A percentile compares a stretch with the other conserved stretches of the same genome.
These are phyloP conservation scores for Chlorella sp. DNA, from an alignment of 139 green algal genomes.

Conservation along the genomic window DNA sequence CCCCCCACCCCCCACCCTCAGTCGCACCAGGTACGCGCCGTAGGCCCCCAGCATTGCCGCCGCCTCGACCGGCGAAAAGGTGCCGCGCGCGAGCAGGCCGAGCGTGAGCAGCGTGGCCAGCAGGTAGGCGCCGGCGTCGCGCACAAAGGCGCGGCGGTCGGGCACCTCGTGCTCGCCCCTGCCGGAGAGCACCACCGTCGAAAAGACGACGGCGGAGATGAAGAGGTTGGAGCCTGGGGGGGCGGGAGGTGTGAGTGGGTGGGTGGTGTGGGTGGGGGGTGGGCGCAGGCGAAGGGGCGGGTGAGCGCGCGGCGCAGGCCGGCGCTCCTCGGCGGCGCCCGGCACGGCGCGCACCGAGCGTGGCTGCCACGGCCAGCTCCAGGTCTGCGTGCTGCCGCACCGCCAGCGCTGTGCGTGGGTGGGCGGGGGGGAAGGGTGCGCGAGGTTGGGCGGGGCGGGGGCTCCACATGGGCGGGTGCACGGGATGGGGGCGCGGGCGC, in stretches of 20 bases:
- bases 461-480: too few relatives aligned
- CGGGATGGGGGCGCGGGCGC: too few relatives aligned
- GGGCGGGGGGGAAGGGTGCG: too few relatives aligned
- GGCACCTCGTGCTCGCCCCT: constrained; percentile 7
- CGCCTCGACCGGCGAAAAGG: constrained; percentile 21
- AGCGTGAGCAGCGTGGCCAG: constrained; percentile 35
- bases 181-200: constrained; percentile 34
- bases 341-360: not conserved
- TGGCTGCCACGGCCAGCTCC: constrained; percentile 31
- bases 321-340: not conserved
- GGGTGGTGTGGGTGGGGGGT: not conserved
- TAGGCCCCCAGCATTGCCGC: constrained; percentile 36
- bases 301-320: not conserved
- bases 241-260: too few relatives aligned
- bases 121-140: constrained; percentile 45
- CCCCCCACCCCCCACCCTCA: too few relatives aligned
- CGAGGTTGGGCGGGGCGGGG: too few relatives aligned
- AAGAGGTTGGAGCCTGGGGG: constrained; percentile 47
- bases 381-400: constrained; percentile 21
- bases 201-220: constrained; percentile 50
- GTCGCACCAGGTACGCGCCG: constrained; percentile 35
- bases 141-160: constrained; percentile 36
- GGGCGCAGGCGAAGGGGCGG: not conserved
- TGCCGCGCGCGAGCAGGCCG: constrained; percentile 29
- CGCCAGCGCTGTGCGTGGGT: constrained; percentile 38